Conservation (phyloP, 306 rosid species). For the Cicer chorassanicum region DNA sequence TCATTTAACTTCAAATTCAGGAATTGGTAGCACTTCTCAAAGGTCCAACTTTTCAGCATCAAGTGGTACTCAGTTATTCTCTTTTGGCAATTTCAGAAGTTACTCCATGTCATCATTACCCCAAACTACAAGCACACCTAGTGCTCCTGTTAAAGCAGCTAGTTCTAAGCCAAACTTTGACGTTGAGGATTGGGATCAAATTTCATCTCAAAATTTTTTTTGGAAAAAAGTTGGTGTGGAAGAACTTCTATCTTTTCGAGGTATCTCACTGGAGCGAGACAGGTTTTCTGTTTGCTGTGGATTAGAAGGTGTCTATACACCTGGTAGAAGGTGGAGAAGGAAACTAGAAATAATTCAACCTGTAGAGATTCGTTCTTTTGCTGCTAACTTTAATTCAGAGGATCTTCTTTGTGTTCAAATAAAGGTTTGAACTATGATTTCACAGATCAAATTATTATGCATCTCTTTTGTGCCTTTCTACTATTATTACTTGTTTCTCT, state of each 20-base stretch:
- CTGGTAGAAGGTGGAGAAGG: slow-evolving; percentile 97
- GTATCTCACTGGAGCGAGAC: slow-evolving; percentile 84
- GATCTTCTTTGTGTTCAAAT: slow-evolving; percentile 88
- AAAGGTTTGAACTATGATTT: slow-evolving; percentile 68
- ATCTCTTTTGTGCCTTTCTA: slow-evolving; percentile 32
- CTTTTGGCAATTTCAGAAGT: slow-evolving; percentile 81
- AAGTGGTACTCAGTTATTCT: slow-evolving; percentile 72
- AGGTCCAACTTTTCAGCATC: slow-evolving; percentile 56
- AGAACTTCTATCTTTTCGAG: slow-evolving; percentile 86
- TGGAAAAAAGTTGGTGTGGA: slow-evolving; percentile 58
- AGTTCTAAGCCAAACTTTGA: slow-evolving; percentile 86
- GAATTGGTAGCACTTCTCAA: slow-evolving; percentile 63
- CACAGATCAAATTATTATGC: slow-evolving; percentile 35
- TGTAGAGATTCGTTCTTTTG: slow-evolving; percentile 76
- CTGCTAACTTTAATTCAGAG: slow-evolving; percentile 86
- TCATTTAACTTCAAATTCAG: slow-evolving; percentile 57
- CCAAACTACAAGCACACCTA: slow-evolving; percentile 59
- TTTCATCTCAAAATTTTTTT: slow-evolving; percentile 58
- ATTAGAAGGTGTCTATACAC: slow-evolving; percentile 81
- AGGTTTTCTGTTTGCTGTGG: slow-evolving; percentile 94
- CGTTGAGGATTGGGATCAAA: slow-evolving; percentile 76
- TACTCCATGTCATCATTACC: slow-evolving; percentile 97
- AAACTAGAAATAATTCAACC: slow-evolving; percentile 92
- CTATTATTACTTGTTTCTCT: slow-evolving; percentile 20
- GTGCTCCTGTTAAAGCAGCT: slow-evolving; percentile 65